Percentiles rank a stretch among this genome's conserved stretches.
phyloP scores from a whole-genome alignment of 2,329 filamentous ascomycete species.

The Colletotrichum godetiae region DNA sequence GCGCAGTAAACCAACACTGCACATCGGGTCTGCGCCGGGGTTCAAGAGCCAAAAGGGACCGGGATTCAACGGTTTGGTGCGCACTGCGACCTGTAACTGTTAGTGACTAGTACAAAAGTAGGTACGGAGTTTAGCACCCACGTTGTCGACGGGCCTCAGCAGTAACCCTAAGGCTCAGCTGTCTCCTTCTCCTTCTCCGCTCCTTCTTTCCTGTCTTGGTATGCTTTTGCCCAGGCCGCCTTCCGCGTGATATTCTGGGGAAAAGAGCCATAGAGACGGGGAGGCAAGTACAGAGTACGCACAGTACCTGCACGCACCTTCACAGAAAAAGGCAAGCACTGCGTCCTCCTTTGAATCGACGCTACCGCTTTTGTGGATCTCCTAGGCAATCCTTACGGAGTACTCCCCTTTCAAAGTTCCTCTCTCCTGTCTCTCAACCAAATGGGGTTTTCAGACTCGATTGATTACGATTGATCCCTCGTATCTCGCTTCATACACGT shows the following conservation, averaged over 20 bases:
- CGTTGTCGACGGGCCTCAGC: neutral
- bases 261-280: neutral
- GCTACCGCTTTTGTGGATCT: neutral
- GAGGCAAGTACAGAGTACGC: neutral
- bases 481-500: conserved; percentile 15
- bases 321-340: neutral
- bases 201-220: neutral
- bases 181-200: neutral
- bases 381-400: neutral
- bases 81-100: neutral
- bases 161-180: neutral
- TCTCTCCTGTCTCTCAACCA: neutral
- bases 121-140: neutral
- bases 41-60: neutral
- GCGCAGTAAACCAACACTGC: neutral
- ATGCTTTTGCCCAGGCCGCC: neutral
- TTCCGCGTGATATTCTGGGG: neutral
- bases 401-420: no score
- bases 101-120: no score
- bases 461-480: conserved; percentile 7
- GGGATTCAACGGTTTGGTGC: neutral
- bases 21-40: neutral
- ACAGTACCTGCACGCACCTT: neutral
- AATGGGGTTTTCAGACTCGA: neutral
- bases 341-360: neutral